Evolutionary conservation across 2,329 filamentous ascomycete species (phyloP).

Genomic region (Pseudogymnoascus sp.): DNA sequence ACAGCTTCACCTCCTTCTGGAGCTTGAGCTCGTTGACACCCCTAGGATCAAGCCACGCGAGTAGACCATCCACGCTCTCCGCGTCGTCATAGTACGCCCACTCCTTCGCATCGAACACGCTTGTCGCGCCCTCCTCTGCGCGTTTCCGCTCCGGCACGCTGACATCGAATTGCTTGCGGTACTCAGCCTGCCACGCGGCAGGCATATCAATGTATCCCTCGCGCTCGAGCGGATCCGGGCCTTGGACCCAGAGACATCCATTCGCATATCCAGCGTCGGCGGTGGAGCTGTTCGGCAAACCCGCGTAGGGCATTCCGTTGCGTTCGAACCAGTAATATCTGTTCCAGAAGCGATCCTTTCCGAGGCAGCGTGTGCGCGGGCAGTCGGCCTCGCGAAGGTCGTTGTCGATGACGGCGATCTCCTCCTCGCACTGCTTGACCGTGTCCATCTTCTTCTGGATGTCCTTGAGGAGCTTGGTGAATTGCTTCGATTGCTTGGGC

Average conservation of each 20-base stretch:
- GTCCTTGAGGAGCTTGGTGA: constrained; percentile 77
- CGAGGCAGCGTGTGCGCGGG: constrained; percentile 78
- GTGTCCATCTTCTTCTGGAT: constrained; percentile 79
- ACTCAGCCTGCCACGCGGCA: constrained; percentile 63
- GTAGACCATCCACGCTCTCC: constrained; percentile 65
- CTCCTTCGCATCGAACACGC: constrained; percentile 66
- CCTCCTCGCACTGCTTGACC: constrained; percentile 73
- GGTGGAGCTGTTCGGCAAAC: constrained; percentile 80
- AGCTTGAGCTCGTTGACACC: constrained; percentile 81
- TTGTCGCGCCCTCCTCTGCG: constrained; percentile 74
- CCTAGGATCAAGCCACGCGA: constrained; percentile 81
- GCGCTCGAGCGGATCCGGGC: constrained; percentile 80
- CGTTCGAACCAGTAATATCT: constrained; percentile 99
- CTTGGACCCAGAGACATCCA: constrained; percentile 92
- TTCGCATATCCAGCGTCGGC: constrained; percentile 84
- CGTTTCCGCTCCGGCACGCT: constrained; percentile 80
- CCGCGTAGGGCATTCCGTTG: constrained; percentile 93
- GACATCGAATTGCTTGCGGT: constrained; percentile 68
- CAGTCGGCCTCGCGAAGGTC: constrained; percentile 92
- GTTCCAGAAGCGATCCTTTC: constrained; percentile 96
- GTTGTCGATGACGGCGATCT: constrained; percentile 79
- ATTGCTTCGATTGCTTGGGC: constrained; percentile 77
- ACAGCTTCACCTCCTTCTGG: constrained; percentile 73
- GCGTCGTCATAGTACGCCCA: constrained; percentile 90
- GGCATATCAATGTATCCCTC: constrained; percentile 77